Evolutionary conservation across 2,329 filamentous ascomycete species (phyloP).

Genomic region (Apiospora pterosperma): DNA sequence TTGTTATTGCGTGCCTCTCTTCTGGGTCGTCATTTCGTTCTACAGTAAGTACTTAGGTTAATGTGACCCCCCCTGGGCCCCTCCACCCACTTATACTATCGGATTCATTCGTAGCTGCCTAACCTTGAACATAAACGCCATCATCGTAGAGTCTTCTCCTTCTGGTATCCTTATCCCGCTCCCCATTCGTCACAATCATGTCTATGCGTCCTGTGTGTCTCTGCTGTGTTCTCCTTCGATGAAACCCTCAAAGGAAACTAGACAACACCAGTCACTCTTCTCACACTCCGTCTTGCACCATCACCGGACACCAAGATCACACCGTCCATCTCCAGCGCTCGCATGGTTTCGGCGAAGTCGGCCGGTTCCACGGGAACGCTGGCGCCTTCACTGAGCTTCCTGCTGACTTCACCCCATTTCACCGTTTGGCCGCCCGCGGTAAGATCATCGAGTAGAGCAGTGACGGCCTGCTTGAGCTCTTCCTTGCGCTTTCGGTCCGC

Average conservation of each 20-base stretch:
- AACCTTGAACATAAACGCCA: neutral
- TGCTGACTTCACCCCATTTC: slow-evolving; percentile 74
- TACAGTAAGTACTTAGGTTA: slow-evolving; percentile 11
- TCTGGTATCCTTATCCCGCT: neutral
- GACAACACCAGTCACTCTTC: slow-evolving; percentile 59
- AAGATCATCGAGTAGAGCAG: slow-evolving; percentile 77
- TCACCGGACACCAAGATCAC: slow-evolving; percentile 78
- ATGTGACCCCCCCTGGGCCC: no score
- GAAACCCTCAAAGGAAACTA: neutral
- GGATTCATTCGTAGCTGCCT: neutral
- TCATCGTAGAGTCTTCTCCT: neutral
- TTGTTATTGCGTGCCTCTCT: neutral
- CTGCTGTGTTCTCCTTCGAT: no score
- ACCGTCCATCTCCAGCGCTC: slow-evolving; percentile 80
- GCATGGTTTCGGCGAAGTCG: slow-evolving; percentile 82
- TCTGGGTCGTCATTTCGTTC: slow-evolving; percentile 16
- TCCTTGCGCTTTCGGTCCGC: slow-evolving; percentile 79
- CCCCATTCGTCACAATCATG: neutral
- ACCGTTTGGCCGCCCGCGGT: slow-evolving; percentile 64
- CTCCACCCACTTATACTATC: neutral
- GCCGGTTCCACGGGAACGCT: slow-evolving; percentile 68
- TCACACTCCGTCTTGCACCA: slow-evolving; percentile 76
- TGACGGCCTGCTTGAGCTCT: slow-evolving; percentile 77
- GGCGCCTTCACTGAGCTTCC: slow-evolving; percentile 67
- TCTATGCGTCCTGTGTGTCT: neutral